Evolutionary conservation across 495 filamentous ascomycete genomes (phyloP), one percentile per base, ranked within the genome.

Genomic region (Podospora fimiseda): DNA sequence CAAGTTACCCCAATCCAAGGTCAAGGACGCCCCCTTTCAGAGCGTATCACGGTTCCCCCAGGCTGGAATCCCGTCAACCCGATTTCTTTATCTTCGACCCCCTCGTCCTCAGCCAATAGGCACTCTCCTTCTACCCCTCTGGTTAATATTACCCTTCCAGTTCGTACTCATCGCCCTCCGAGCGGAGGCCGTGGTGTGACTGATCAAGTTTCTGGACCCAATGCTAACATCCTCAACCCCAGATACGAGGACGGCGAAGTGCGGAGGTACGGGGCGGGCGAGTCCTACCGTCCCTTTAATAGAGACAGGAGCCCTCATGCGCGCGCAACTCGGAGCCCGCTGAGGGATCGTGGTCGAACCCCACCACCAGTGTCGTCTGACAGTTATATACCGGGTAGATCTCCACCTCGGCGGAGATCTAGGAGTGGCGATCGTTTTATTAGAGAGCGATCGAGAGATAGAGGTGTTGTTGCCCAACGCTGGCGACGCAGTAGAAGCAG

Each of bases 201-300:
- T 48, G 36, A 45, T 21, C n/a, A 14, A 22, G 37, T 11, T 16
- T 30, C 30, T 30, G 43, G 19, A 21, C 11, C 9, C 0, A 19
- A 11, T 3, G 52, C 56, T 65, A 43, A 65, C 55, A 19, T 1
- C 7, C 24, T 9, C 2, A 18, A 41, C 14, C n/a, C 5, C 50
- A 76, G 73, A 51, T 77, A 76, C 59, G 76, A 78, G 51, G 76
- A 80, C 41, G 78, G 78, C 3, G 76, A 80, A 60, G 77, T 80
- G 16, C 70, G 74, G 38, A 70, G 71, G 52, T 77, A 79, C 58
- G 78, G 78, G 22, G 75, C 71, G n/a, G 78, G 78, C 0, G 78
- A 81, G 64, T 77, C 74, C 15, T 81, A 80, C 56, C 61, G 77
- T 30, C 78, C 78, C 3, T 71, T 67, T 47, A 75, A 73, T 52